A percentile compares a stretch with the other conserved stretches of the same genome.
Conservation (phyloP, 164 flowering plant species). For the Echeveria elegans region DNA sequence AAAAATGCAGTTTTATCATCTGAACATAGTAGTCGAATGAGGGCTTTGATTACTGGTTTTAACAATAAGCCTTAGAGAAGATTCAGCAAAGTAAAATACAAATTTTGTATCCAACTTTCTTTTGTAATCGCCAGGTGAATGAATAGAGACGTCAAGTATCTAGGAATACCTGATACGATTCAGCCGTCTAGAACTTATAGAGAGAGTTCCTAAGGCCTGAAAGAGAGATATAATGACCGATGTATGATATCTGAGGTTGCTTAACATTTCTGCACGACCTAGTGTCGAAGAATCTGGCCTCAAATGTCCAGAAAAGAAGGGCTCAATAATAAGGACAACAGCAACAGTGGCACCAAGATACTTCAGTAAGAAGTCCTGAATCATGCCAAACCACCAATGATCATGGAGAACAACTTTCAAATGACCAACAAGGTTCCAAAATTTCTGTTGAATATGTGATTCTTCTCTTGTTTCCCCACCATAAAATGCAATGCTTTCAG, state of each 20-base stretch:
- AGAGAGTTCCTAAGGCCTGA: conserved; percentile 90
- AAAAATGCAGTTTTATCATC: too few relatives aligned
- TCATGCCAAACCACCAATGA: conserved; percentile 99
- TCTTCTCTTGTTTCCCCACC: conserved; percentile 94
- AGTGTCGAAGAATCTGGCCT: conserved; percentile 83
- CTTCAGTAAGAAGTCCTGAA: conserved; percentile 92
- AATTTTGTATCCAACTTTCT: background rate
- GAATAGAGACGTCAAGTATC: conserved; percentile 1
- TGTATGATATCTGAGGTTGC: conserved; percentile 97
- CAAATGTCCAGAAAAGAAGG: conserved; percentile 86
- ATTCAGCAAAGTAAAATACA: background rate
- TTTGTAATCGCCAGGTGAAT: background rate
- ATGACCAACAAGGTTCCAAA: conserved; percentile 60
- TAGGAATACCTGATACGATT: conserved; percentile 82
- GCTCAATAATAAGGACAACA: conserved; percentile 91
- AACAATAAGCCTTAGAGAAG: background rate
- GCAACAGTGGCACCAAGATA: conserved; percentile 99
- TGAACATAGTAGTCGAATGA: too few relatives aligned
- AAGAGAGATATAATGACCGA: conserved; percentile 93
- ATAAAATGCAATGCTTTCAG: conserved; percentile 97
- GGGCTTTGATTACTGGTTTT: background rate
- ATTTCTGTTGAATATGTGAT: conserved; percentile 78
- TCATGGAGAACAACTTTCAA: conserved; percentile 80
- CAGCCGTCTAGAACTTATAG: conserved; percentile 80
- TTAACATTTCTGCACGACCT: conserved; percentile 98